These are phyloP conservation scores for Coprinopsis sp. DNA, from an alignment of 768 basidiomycete genomes.

Conservation along the genomic window DNA sequence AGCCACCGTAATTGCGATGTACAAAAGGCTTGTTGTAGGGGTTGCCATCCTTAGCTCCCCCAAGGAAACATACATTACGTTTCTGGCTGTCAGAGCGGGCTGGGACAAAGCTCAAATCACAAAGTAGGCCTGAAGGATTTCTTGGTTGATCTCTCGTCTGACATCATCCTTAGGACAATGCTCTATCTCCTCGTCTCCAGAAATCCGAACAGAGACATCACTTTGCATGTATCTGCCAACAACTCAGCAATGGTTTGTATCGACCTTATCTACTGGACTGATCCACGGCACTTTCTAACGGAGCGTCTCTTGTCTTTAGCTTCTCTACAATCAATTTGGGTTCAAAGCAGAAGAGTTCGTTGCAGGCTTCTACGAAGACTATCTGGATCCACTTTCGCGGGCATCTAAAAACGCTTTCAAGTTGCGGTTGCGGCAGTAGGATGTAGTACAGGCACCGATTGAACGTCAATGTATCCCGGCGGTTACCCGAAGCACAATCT, in stretches of 20 bases:
- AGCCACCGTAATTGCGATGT: conserved; percentile 72
- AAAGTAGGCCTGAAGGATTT: conserved; percentile 24
- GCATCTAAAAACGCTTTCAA: conserved; percentile 79
- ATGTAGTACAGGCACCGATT: background rate
- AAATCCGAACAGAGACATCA: conserved; percentile 74
- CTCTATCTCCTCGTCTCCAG: conserved; percentile 68
- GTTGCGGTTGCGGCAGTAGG: conserved; percentile 60
- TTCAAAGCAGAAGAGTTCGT: conserved; percentile 87
- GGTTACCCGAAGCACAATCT: too few relatives aligned
- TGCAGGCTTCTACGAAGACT: conserved; percentile 76
- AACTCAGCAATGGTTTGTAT: conserved; percentile 71
- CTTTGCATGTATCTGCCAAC: conserved; percentile 77
- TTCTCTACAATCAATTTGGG: conserved; percentile 81
- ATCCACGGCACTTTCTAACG: background rate
- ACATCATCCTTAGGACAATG: conserved; percentile 52
- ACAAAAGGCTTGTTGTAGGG: conserved; percentile 69
- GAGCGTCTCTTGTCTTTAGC: conserved; percentile 35
- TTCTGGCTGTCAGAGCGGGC: conserved; percentile 70
- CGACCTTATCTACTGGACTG: background rate
- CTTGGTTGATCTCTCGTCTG: background rate
- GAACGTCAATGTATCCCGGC: background rate
- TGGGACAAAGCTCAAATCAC: conserved; percentile 82
- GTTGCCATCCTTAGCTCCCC: conserved; percentile 74
- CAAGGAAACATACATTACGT: conserved; percentile 78
- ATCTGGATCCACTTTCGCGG: conserved; percentile 64